Evolutionary conservation across 2,329 filamentous ascomycete species (phyloP).

Genomic region (Beauveria pseudobassiana): DNA sequence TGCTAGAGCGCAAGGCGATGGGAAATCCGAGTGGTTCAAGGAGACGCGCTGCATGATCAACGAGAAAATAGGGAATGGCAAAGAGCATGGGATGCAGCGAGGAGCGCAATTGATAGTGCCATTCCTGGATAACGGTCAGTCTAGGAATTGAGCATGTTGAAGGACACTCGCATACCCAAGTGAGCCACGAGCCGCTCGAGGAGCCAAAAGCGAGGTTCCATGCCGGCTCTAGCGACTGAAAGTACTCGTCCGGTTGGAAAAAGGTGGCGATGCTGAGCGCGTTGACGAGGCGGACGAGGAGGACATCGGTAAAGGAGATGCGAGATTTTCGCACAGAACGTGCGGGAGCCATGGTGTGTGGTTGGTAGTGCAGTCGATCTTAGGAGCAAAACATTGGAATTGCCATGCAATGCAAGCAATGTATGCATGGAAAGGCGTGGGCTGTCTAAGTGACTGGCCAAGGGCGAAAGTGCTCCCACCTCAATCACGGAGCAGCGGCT

Average conservation of each 20-base stretch:
- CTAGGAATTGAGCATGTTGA: neutral
- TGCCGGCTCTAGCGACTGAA: slow-evolving; percentile 89
- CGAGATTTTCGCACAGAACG: neutral
- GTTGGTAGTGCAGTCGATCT: neutral
- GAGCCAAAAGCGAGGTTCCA: slow-evolving; percentile 81
- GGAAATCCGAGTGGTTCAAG: slow-evolving; percentile 37
- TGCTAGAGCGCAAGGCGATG: slow-evolving; percentile 49
- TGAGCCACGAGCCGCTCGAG: slow-evolving; percentile 78
- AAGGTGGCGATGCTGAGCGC: slow-evolving; percentile 75
- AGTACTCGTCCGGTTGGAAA: slow-evolving; percentile 98
- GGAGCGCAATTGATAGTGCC: slow-evolving; percentile 78
- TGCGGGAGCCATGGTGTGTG: neutral
- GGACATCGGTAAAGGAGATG: slow-evolving; percentile 28
- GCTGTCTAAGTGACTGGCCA: neutral
- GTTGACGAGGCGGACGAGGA: slow-evolving; percentile 73
- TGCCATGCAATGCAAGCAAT: neutral
- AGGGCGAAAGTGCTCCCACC: neutral
- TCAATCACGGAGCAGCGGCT: neutral
- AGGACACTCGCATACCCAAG: slow-evolving; percentile 62
- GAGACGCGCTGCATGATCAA: slow-evolving; percentile 47
- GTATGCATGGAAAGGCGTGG: neutral
- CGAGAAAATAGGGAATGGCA: slow-evolving; percentile 61
- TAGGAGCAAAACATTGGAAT: neutral
- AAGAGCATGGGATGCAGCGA: slow-evolving; percentile 89
- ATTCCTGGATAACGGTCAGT: slow-evolving; percentile 59